Conservation (phyloP, 768 basidiomycete genomes). For the Kondoa malvinella region DNA sequence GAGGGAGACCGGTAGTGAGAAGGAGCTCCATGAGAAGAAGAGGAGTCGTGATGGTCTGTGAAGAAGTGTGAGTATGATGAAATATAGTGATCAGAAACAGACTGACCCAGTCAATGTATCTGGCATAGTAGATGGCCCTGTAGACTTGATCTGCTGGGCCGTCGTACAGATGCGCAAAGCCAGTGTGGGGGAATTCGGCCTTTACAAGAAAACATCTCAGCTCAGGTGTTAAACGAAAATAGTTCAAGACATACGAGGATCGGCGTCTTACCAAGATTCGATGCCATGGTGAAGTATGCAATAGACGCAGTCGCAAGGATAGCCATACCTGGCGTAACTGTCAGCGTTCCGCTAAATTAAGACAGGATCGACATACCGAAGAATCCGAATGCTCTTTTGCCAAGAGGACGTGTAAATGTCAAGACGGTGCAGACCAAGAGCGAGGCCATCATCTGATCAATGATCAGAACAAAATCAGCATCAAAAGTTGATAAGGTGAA, state of each 20-base stretch:
- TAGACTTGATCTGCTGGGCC: slow-evolving; percentile 10
- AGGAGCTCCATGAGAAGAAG: slow-evolving; percentile 39
- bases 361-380: slow-evolving; percentile 39
- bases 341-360: slow-evolving; percentile 3
- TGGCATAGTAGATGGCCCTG: slow-evolving; percentile 36
- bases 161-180: slow-evolving; percentile 36
- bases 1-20: slow-evolving; percentile 38
- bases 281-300: slow-evolving; percentile 44
- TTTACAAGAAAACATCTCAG: no score
- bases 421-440: slow-evolving; percentile 6
- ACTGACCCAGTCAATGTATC: slow-evolving; percentile 35
- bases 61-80: slow-evolving; percentile 36
- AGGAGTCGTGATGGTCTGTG: slow-evolving; percentile 38
- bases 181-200: slow-evolving; percentile 36
- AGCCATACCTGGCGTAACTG: neutral
- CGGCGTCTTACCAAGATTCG: slow-evolving; percentile 40
- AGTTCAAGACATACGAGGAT: no score
- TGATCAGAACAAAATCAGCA: slow-evolving; percentile 30
- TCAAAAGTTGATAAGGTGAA: slow-evolving; percentile 35
- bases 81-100: slow-evolving; percentile 13
- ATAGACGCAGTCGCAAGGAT: slow-evolving; percentile 33
- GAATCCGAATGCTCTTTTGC: slow-evolving; percentile 41
- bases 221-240: no score
- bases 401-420: slow-evolving; percentile 19
- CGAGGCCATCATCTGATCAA: slow-evolving; percentile 3